phyloP scores from a whole-genome alignment of 805 yeast species.

The Martiniozyma abietophila region DNA sequence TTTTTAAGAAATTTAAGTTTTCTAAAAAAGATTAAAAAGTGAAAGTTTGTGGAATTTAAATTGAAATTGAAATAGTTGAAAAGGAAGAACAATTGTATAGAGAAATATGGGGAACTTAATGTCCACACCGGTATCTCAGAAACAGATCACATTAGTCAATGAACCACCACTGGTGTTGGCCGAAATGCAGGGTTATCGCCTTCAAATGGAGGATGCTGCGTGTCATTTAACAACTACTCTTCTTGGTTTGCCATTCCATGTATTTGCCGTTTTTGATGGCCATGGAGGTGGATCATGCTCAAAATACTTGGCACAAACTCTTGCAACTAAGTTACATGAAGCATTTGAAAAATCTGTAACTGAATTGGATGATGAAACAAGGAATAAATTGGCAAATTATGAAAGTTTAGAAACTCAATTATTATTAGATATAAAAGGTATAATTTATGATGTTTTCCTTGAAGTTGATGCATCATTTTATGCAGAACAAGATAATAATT shows the following conservation, averaged over 20 bases:
- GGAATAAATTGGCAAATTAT: conserved; percentile 13
- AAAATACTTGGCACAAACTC: conserved; percentile 36
- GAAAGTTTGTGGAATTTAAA: too few species aligned
- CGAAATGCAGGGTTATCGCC: conserved; percentile 70
- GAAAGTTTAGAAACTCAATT: conserved; percentile 9
- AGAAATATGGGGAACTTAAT: conserved; percentile 63
- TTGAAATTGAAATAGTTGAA: too few species aligned
- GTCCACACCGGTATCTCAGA: conserved; percentile 68
- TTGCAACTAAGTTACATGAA: conserved; percentile 22
- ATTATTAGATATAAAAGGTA: conserved; percentile 19
- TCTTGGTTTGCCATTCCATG: conserved; percentile 19
- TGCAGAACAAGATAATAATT: conserved; percentile 28
- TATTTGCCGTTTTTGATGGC: conserved; percentile 74
- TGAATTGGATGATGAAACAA: conserved; percentile 13
- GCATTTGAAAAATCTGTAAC: conserved; percentile 13
- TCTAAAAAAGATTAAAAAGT: too few species aligned
- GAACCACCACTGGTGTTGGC: conserved; percentile 47
- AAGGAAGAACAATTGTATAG: conserved; percentile 1
- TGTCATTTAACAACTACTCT: conserved; percentile 30
- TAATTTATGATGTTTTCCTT: conserved; percentile 36
- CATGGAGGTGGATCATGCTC: conserved; percentile 70
- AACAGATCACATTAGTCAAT: conserved; percentile 42
- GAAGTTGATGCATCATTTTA: conserved; percentile 37
- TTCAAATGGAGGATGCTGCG: conserved; percentile 72
- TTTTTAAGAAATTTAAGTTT: too few species aligned